Evolutionary conservation across 2,329 filamentous ascomycete genomes (phyloP).

Genomic region (Ophiostoma triangulosporum): DNA sequence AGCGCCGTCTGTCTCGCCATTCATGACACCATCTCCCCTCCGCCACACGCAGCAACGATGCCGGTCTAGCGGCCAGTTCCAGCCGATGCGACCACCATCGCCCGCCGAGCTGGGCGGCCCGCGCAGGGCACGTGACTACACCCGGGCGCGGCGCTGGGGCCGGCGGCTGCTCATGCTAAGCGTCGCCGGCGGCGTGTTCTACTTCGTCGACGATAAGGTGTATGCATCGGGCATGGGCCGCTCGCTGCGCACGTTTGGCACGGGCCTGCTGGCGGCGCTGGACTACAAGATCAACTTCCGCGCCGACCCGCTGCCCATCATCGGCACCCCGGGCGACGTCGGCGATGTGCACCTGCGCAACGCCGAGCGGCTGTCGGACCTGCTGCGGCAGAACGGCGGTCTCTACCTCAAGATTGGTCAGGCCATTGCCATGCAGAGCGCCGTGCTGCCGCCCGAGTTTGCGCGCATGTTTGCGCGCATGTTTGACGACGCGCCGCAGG

Average conservation of each 20-base stretch:
- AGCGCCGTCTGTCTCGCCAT: background rate
- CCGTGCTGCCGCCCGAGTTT: constrained; percentile 84
- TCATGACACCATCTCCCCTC: background rate
- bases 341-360: constrained; percentile 70
- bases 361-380: constrained; percentile 67
- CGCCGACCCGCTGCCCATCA: constrained; percentile 47
- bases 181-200: constrained; percentile 45
- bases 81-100: constrained; percentile 60
- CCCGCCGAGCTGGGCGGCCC: constrained; percentile 67
- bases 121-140: constrained; percentile 55
- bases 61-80: constrained; percentile 29
- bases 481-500: constrained; percentile 97
- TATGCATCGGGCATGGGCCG: constrained; percentile 71
- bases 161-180: constrained; percentile 55
- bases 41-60: background rate
- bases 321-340: constrained; percentile 42
- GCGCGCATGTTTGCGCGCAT: constrained; percentile 92
- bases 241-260: constrained; percentile 67
- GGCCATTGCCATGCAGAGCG: constrained; percentile 96
- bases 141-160: constrained; percentile 58
- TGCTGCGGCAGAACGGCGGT: constrained; percentile 78
- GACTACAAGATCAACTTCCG: constrained; percentile 98
- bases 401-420: constrained; percentile 96
- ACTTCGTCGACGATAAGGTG: constrained; percentile 55
- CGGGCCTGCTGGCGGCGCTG: constrained; percentile 65